Base-by-base conservation (phyloP, 2,329 filamentous ascomycete species). In the Lasiodiplodia hormozganensis region DNA sequence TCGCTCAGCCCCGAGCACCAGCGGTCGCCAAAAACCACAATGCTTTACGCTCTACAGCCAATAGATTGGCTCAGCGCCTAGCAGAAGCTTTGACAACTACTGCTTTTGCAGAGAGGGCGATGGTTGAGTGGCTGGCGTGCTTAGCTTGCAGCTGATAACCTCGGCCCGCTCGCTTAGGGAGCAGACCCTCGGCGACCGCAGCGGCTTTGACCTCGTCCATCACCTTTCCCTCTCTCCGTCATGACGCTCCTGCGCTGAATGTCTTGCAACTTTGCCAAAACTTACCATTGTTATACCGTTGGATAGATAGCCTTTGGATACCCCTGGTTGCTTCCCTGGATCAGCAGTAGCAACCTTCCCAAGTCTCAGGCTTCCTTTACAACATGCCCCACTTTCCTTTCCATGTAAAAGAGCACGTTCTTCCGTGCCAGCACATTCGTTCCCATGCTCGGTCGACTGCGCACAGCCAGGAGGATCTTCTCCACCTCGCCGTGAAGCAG, bases 401-500 rank as follows among this genome's bases (percentile, higher is more conserved):
- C 80, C 80, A 86, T 71, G 81, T 94, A 71, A 85, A 87, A 72
- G 90, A 94, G 78, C 93, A 96, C 81, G 82, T 85, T 40, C 80
- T 95, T 72, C 86, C 89, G 67, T 88, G 88, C 72, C 88, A 93
- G 71, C 92, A 97, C 79, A 91, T 97, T 71, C 87, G 94, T 71
- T 92, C 96, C 76, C 97, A 93, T 76, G 85, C 92, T 7, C 87
- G 88, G 66, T 92, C 91, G 14, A 93, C 92, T 2, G 86, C 89
- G 2, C 84, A 86, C 68, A 87, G 87, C 14, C 92, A 96, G 73
- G 91, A 97, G 71, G 91, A 95, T 70, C 84, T 87, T 6, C 84
- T 97, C 3, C 81, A 89, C 66, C 81, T 97, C 5, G 88, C 89
- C 10, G 86, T 97, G 65, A 97, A 97, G 83, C 93, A 97, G 77